Percentiles rank a stretch among this genome's conserved stretches.
Conservation (phyloP, 2,329 filamentous ascomycete species). For the Pseudogymnoascus sp. region DNA sequence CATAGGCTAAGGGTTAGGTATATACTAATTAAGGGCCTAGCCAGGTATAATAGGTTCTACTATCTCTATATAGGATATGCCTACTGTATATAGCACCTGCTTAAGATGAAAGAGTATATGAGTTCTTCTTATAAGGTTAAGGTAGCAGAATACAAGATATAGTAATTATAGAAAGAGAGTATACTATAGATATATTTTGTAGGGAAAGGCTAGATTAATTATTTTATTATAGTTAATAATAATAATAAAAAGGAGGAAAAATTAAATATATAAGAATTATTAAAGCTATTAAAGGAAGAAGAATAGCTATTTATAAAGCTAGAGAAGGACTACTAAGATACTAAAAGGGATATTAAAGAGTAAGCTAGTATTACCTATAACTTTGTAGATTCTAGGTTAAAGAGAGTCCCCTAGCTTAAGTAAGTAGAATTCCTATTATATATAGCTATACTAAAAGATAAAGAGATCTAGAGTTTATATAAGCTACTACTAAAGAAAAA, state of each 20-base stretch:
- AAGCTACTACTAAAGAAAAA: conserved; percentile 14
- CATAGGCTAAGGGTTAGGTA: not conserved
- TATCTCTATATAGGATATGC: not conserved
- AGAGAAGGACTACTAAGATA: conserved; percentile 9
- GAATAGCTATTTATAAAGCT: conserved; percentile 13
- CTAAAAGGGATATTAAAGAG: conserved; percentile 12
- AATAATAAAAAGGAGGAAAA: not conserved
- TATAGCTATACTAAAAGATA: not conserved
- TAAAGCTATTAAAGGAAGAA: conserved; percentile 3
- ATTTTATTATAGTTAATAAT: not conserved
- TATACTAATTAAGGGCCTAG: not conserved
- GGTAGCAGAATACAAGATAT: not conserved
- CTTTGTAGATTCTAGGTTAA: conserved; percentile 11
- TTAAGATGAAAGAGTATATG: not conserved
- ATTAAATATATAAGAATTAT: not conserved
- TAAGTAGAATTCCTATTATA: conserved; percentile 8
- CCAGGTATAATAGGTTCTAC: not conserved
- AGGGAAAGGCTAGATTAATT: conserved; percentile 4
- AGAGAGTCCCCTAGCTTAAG: conserved; percentile 14
- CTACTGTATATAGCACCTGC: not conserved
- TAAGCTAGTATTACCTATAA: conserved; percentile 12
- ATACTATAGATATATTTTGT: conserved; percentile 10
- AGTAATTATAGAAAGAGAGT: not conserved
- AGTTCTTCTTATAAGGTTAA: not conserved
- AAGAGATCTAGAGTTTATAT: conserved; percentile 14